A percentile compares a stretch with the other conserved stretches of the same genome.
phyloP scores from a whole-genome alignment of 306 rosid genomes.

The Trichosanthes cucumerina region DNA sequence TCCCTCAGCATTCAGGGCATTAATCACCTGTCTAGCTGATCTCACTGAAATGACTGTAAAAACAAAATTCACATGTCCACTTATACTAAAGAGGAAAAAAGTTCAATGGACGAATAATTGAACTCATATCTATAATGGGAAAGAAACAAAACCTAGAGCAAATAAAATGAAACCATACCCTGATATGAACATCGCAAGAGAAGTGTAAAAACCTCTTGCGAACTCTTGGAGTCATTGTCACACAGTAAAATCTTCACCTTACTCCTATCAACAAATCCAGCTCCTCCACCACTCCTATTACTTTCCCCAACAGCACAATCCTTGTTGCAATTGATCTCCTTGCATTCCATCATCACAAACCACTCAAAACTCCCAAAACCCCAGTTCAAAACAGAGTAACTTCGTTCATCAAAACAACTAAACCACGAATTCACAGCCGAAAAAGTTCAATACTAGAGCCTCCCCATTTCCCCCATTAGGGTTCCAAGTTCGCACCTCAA shows the following conservation, averaged over 20 bases:
- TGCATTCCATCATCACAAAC: slow-evolving; percentile 34
- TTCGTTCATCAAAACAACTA: background rate
- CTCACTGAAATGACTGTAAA: slow-evolving; percentile 55
- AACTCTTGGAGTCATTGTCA: slow-evolving; percentile 64
- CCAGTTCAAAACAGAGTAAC: background rate
- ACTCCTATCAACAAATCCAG: slow-evolving; percentile 81
- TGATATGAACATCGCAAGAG: slow-evolving; percentile 82
- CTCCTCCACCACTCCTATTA: slow-evolving; percentile 37
- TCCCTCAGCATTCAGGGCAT: slow-evolving; percentile 88
- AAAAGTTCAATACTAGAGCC: slow-evolving; percentile 11
- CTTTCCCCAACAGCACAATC: slow-evolving; percentile 22
- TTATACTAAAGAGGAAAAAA: background rate
- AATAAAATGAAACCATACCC: slow-evolving; percentile 26
- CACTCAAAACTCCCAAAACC: background rate
- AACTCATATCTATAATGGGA: background rate
- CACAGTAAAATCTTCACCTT: slow-evolving; percentile 84
- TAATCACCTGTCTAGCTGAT: slow-evolving; percentile 83
- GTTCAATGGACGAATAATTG: background rate
- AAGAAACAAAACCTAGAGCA: background rate
- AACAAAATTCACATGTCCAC: background rate
- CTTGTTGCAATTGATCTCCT: slow-evolving; percentile 42
- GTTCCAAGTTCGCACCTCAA: slow-evolving; percentile 7
- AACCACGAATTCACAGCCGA: background rate
- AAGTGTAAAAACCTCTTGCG: slow-evolving; percentile 64
- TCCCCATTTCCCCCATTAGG: slow-evolving; percentile 9